Evolutionary conservation across 257 asterid genomes (phyloP).

Genomic region (Rhazya stricta): DNA sequence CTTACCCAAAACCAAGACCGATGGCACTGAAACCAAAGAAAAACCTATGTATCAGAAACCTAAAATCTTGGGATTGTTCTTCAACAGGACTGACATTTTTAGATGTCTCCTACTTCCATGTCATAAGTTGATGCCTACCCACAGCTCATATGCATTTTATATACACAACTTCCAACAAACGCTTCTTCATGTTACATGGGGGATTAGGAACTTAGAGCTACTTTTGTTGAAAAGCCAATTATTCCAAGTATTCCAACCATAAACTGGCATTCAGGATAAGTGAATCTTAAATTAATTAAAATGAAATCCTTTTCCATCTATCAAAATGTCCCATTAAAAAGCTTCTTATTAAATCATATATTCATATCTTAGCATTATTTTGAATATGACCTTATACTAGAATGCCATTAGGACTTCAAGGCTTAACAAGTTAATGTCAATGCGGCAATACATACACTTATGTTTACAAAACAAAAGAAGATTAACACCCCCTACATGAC

Average conservation of each 20-base stretch:
- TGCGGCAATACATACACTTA: too few relatives aligned
- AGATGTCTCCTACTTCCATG: neutral
- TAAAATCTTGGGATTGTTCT: too few relatives aligned
- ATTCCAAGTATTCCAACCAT: neutral
- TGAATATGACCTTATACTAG: neutral
- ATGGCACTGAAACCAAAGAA: neutral
- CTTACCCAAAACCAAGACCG: neutral
- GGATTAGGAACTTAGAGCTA: neutral
- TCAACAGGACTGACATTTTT: neutral
- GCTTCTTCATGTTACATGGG: neutral
- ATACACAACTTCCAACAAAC: neutral
- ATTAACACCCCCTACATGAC: neutral
- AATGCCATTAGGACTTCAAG: neutral
- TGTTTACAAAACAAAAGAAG: neutral
- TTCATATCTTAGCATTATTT: neutral
- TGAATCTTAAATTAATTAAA: neutral
- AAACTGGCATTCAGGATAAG: neutral
- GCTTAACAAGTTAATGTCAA: neutral
- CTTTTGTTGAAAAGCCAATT: neutral
- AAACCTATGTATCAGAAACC: neutral
- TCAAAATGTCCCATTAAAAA: neutral
- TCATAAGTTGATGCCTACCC: neutral
- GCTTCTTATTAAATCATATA: neutral
- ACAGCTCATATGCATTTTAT: neutral
- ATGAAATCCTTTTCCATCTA: neutral